These are phyloP conservation scores for Ajuga reptans DNA, from an alignment of 305 asterid genomes.

Conservation along the genomic window DNA sequence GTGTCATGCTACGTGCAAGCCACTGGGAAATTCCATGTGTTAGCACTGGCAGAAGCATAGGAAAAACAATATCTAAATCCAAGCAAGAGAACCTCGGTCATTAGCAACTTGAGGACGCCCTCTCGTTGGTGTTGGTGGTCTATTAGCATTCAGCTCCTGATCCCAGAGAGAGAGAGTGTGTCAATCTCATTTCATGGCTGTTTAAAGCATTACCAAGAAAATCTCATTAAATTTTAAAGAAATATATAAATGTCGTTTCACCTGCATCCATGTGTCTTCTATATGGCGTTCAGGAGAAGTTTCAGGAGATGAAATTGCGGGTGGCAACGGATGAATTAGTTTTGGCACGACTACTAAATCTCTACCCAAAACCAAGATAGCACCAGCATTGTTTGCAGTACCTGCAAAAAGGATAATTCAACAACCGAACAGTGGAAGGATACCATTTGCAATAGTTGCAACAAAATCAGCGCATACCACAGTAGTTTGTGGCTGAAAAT, in stretches of 20 bases:
- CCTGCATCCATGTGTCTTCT: conserved; percentile 99
- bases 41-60: conserved; percentile 42
- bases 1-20: conserved; percentile 57
- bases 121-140: conserved; percentile 98
- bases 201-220: not conserved
- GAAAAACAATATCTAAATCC: conserved; percentile 61
- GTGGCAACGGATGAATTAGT: conserved; percentile 91
- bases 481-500: conserved; percentile 95
- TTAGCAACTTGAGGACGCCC: conserved; percentile 92
- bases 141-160: conserved; percentile 95
- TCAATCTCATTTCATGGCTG: conserved; percentile 3
- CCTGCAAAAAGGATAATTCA: conserved; percentile 36
- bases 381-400: conserved; percentile 99
- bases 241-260: conserved; percentile 21
- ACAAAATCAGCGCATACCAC: conserved; percentile 50
- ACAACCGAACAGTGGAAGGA: not conserved
- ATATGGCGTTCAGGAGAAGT: conserved; percentile 82
- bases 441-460: not conserved
- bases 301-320: conserved; percentile 92
- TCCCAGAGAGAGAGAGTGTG: not conserved
- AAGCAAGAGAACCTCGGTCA: conserved; percentile 96
- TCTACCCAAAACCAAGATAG: conserved; percentile 97
- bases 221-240: not conserved
- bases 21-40: conserved; percentile 62
- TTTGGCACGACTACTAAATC: conserved; percentile 99